Conservation (phyloP, 495 filamentous ascomycete species). For the Diplogelasinospora grovesii region DNA sequence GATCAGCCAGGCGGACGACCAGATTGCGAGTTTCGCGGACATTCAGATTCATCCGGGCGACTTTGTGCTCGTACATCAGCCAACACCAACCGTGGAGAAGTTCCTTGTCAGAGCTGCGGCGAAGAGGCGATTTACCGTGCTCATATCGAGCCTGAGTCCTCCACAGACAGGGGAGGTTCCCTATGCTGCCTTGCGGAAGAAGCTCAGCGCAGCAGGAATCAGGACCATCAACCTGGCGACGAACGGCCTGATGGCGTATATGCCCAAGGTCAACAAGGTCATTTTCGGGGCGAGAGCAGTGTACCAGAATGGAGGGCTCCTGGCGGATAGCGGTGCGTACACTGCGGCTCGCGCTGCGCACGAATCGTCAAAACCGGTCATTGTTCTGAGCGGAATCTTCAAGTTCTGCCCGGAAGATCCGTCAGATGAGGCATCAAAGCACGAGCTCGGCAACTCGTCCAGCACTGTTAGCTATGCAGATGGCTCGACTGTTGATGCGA, state of each 20-base stretch:
- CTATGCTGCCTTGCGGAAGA: slow-evolving; percentile 58
- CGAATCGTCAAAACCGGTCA: slow-evolving; percentile 70
- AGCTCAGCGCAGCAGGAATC: slow-evolving; percentile 67
- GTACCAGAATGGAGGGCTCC: slow-evolving; percentile 74
- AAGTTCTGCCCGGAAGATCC: slow-evolving; percentile 86
- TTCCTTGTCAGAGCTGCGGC: slow-evolving; percentile 78
- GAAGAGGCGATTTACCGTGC: slow-evolving; percentile 82
- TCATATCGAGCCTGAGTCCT: slow-evolving; percentile 54
- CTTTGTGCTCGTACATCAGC: slow-evolving; percentile 76
- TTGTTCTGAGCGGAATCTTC: slow-evolving; percentile 79
- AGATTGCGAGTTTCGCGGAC: slow-evolving; percentile 77
- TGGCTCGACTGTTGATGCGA: slow-evolving; percentile 63
- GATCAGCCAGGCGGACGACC: slow-evolving; percentile 77
- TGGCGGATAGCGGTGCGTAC: slow-evolving; percentile 71
- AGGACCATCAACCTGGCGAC: slow-evolving; percentile 77
- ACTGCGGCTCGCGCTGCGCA: slow-evolving; percentile 77
- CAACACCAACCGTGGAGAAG: slow-evolving; percentile 73
- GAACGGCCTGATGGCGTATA: slow-evolving; percentile 79
- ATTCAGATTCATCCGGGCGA: slow-evolving; percentile 89
- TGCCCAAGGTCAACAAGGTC: slow-evolving; percentile 91
- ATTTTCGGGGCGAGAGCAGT: slow-evolving; percentile 80
- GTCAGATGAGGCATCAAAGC: slow-evolving; percentile 65
- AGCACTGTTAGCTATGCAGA: slow-evolving; percentile 68
- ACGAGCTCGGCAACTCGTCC: slow-evolving; percentile 75
- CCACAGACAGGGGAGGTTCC: slow-evolving; percentile 40